A percentile compares a stretch with the other conserved stretches of the same genome.
Conservation (phyloP, 345 rosid species). For the Citrus sinensis region DVS_A1.0 CM039168.1:26490001-26490500, state of each 20-base stretch:
- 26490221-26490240: slow-evolving; percentile 40
- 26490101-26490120: too few species aligned
- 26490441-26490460: slow-evolving; percentile 44
- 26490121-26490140: too few species aligned
- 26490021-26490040: too few species aligned
- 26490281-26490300: slow-evolving; percentile 37
- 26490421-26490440: slow-evolving; percentile 51
- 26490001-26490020: too few species aligned
- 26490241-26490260: slow-evolving; percentile 46
- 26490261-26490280: slow-evolving; percentile 39
- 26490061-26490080: too few species aligned
- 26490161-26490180: background rate
- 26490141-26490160: too few species aligned
- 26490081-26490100: too few species aligned
- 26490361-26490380: background rate
- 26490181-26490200: background rate
- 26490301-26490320: background rate
- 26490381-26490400: background rate
- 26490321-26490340: background rate
- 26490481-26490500: slow-evolving; percentile 12
- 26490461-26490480: background rate
- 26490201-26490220: slow-evolving; percentile 24
- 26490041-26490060: too few species aligned
- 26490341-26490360: background rate
- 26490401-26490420: slow-evolving; percentile 41